Conservation (phyloP, 2,329 filamentous ascomycete species). For the Trichoderma arundinaceum region DNA sequence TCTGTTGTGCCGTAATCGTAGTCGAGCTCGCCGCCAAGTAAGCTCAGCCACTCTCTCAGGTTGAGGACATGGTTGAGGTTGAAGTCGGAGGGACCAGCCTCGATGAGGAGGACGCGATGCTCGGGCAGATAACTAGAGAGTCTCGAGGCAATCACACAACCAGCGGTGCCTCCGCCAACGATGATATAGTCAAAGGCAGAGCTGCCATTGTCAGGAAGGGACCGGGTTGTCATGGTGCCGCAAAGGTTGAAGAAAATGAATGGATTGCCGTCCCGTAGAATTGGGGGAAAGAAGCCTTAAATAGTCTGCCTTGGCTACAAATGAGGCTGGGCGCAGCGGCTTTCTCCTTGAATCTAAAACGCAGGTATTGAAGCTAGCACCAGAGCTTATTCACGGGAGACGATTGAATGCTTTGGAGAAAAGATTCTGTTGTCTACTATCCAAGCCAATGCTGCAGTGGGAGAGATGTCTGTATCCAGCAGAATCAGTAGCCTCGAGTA, state of each 20-base stretch:
- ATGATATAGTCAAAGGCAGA: conserved; percentile 83
- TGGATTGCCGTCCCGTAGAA: not conserved
- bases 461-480: not conserved
- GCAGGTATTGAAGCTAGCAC: not conserved
- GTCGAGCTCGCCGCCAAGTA: conserved; percentile 86
- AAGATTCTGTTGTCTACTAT: not conserved
- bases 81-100: conserved; percentile 88
- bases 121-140: conserved; percentile 83
- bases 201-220: conserved; percentile 67
- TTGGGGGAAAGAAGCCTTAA: not conserved
- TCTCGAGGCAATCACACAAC: conserved; percentile 81
- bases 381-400: conserved; percentile 1
- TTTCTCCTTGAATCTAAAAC: not conserved
- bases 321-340: not conserved
- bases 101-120: conserved; percentile 81
- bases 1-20: conserved; percentile 90
- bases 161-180: conserved; percentile 83
- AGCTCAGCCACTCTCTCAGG: conserved; percentile 82
- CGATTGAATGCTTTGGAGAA: not conserved
- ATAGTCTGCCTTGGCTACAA: not conserved
- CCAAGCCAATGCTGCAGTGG: not conserved
- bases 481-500: conserved; percentile 3
- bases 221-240: conserved; percentile 68
- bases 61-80: conserved; percentile 86
- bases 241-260: not conserved